phyloP scores from a whole-genome alignment of 345 rosid genomes.

The Aegle marmelos region DNA sequence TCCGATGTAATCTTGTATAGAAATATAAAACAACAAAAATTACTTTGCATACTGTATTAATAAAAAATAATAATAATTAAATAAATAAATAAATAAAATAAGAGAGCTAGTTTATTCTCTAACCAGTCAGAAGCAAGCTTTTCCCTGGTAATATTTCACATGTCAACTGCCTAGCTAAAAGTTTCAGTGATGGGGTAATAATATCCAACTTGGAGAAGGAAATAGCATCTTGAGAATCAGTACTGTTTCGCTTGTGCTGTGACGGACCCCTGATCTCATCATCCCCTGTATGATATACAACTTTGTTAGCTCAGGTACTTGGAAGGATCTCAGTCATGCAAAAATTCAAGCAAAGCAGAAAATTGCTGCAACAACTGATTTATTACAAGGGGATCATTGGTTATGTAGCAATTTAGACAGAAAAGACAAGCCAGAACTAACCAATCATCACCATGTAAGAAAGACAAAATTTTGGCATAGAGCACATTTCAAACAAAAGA shows the following conservation, averaged over 20 bases:
- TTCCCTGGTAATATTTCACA: slow-evolving; percentile 71
- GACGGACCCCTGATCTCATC: slow-evolving; percentile 28
- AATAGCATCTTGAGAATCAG: slow-evolving; percentile 48
- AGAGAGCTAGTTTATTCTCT: slow-evolving; percentile 23
- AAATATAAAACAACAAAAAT: slow-evolving; percentile 7
- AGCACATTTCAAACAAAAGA: neutral
- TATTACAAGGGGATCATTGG: neutral
- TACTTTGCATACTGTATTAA: neutral
- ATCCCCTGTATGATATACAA: slow-evolving; percentile 32
- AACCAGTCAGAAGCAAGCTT: slow-evolving; percentile 97
- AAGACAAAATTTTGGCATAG: neutral
- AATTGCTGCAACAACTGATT: neutral
- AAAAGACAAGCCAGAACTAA: neutral
- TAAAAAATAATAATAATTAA: neutral
- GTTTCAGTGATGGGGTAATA: slow-evolving; percentile 84
- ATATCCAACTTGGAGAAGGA: slow-evolving; percentile 78
- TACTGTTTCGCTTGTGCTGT: slow-evolving; percentile 28
- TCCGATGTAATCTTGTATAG: slow-evolving; percentile 24
- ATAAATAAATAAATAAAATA: too few relatives aligned
- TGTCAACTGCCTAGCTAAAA: slow-evolving; percentile 82
- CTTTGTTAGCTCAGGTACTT: slow-evolving; percentile 12
- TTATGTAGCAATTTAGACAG: neutral
- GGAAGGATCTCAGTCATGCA: neutral
- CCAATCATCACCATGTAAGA: neutral
- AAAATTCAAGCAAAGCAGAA: neutral